Evolutionary conservation across 202 grass and related monocot genomes (phyloP).

Genomic region (Setaria viridis): DNA sequence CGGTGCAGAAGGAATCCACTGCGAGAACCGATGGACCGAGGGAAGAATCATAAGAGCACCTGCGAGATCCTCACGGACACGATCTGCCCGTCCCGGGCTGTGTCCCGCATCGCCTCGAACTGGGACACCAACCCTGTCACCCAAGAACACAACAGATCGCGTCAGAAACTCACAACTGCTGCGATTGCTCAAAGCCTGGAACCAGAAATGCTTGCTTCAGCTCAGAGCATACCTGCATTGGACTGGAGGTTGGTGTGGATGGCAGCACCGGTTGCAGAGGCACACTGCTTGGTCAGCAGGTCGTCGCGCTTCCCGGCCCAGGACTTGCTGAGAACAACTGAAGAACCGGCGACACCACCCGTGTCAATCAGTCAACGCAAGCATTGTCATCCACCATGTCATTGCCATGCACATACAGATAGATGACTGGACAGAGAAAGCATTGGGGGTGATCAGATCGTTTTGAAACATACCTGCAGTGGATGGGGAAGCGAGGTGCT

Average conservation of each 20-base stretch:
- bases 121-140: constrained; percentile 62
- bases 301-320: constrained; percentile 56
- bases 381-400: not conserved
- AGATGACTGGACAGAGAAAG: not conserved
- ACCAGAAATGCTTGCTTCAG: constrained; percentile 1
- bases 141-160: not conserved
- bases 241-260: constrained; percentile 79
- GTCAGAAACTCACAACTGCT: not conserved
- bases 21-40: constrained; percentile 34
- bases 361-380: constrained; percentile 2
- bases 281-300: constrained; percentile 52
- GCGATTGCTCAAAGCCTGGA: not conserved
- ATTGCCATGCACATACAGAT: not conserved
- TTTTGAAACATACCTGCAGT: constrained; percentile 50
- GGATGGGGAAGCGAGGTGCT: constrained; percentile 22
- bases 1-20: constrained; percentile 15
- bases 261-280: constrained; percentile 57
- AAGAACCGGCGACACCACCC: not conserved
- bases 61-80: constrained; percentile 85
- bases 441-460: constrained; percentile 15
- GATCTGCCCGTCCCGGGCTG: constrained; percentile 53
- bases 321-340: constrained; percentile 62
- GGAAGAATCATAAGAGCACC: constrained; percentile 66
- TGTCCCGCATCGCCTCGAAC: constrained; percentile 78
- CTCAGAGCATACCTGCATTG: constrained; percentile 55